Conservation (phyloP, 1,139 yeast genomes). For the Yamadazyma pseudoaaseri region DNA sequence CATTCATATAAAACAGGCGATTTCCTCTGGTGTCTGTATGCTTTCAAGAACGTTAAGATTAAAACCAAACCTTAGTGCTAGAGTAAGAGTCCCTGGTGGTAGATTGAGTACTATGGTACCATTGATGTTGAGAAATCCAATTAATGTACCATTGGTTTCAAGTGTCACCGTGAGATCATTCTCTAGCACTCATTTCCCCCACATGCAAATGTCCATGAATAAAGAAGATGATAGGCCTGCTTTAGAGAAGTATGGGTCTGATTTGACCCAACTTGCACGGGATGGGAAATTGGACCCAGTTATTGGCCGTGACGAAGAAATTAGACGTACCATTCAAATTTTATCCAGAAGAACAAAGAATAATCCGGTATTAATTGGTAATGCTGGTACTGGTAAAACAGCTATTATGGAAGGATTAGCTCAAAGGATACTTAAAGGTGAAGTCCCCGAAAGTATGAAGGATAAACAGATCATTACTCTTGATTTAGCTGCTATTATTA, state of each 20-base stretch:
- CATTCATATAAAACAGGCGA: too few relatives aligned
- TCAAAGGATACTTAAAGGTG: constrained; percentile 84
- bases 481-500: constrained; percentile 84
- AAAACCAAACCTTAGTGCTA: too few relatives aligned
- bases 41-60: neutral
- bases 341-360: constrained; percentile 89
- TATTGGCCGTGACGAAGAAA: constrained; percentile 95
- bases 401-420: constrained; percentile 96
- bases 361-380: constrained; percentile 90
- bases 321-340: constrained; percentile 87
- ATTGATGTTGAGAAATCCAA: too few relatives aligned
- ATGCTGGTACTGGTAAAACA: constrained; percentile 98
- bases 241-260: constrained; percentile 81
- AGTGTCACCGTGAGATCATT: neutral
- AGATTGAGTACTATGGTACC: too few relatives aligned
- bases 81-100: neutral
- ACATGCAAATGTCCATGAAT: constrained; percentile 38
- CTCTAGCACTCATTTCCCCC: neutral
- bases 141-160: neutral
- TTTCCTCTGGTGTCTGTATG: too few relatives aligned
- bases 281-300: constrained; percentile 96
- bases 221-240: constrained; percentile 68
- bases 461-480: constrained; percentile 78
- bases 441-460: constrained; percentile 92
- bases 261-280: constrained; percentile 79